A percentile compares a stretch with the other conserved stretches of the same genome.
Conservation (phyloP, 257 asterid genomes). For the Paulownia fortunei region DNA sequence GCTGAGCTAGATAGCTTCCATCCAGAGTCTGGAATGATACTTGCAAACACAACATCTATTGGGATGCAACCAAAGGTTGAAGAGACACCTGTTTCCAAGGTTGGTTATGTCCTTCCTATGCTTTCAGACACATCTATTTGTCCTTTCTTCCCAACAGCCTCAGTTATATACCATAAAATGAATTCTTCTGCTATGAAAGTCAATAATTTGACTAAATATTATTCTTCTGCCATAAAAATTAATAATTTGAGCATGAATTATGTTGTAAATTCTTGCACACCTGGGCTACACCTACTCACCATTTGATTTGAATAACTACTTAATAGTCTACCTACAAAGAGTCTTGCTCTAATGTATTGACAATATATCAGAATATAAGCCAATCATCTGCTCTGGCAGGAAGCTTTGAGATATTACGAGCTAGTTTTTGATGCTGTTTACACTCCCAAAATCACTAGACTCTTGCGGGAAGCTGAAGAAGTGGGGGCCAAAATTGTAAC, state of each 20-base stretch:
- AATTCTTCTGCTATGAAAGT: neutral
- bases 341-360: neutral
- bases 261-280: neutral
- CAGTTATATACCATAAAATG: neutral
- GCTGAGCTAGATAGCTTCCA: constrained; percentile 68
- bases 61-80: constrained; percentile 98
- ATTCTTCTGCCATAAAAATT: neutral
- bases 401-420: constrained; percentile 66
- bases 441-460: constrained; percentile 86
- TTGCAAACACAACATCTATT: constrained; percentile 92
- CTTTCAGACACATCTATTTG: neutral
- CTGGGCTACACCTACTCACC: neutral
- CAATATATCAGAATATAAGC: neutral
- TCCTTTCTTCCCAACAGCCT: neutral
- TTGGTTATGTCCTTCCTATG: constrained; percentile 34
- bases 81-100: constrained; percentile 91
- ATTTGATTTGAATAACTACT: neutral
- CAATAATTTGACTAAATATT: neutral
- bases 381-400: constrained; percentile 51
- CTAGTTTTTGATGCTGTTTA: constrained; percentile 95
- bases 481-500: constrained; percentile 78
- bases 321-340: neutral
- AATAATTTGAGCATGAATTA: neutral
- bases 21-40: constrained; percentile 92
- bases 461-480: constrained; percentile 79